phyloP scores from a whole-genome alignment of 305 asterid species.

The Fraxinus baroniana region DNA sequence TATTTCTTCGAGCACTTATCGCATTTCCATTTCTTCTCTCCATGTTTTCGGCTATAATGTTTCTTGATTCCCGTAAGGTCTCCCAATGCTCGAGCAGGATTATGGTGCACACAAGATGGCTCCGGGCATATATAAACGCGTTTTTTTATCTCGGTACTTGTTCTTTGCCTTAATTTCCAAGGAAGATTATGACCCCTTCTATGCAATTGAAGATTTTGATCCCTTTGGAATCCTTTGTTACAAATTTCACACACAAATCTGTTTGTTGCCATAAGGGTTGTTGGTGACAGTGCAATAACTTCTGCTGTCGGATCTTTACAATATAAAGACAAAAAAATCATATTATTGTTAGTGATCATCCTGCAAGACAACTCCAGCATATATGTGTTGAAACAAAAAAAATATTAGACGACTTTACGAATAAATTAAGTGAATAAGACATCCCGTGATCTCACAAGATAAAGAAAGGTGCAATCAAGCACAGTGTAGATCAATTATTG shows the following conservation, averaged over 20 bases:
- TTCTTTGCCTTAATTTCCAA: slow-evolving; percentile 78
- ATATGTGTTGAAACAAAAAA: neutral
- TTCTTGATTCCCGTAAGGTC: slow-evolving; percentile 94
- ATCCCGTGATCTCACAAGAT: slow-evolving; percentile 16
- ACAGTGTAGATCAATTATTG: slow-evolving; percentile 43
- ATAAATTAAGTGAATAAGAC: neutral
- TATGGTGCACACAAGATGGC: slow-evolving; percentile 73
- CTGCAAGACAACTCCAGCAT: neutral
- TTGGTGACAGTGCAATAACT: slow-evolving; percentile 78
- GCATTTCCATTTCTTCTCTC: slow-evolving; percentile 92
- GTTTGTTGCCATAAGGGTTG: slow-evolving; percentile 83
- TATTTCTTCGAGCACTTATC: slow-evolving; percentile 76
- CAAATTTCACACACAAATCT: slow-evolving; percentile 80
- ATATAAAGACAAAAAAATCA: neutral
- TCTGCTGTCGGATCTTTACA: slow-evolving; percentile 76
- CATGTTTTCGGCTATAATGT: slow-evolving; percentile 82
- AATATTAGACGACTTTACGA: neutral
- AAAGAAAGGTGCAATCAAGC: slow-evolving; percentile 39
- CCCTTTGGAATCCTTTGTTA: slow-evolving; percentile 86
- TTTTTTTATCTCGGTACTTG: slow-evolving; percentile 54
- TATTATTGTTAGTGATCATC: neutral
- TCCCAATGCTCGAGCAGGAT: slow-evolving; percentile 71
- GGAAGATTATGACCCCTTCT: slow-evolving; percentile 89
- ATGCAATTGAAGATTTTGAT: slow-evolving; percentile 81
- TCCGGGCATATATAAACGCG: slow-evolving; percentile 89